Percentiles rank a stretch among this genome's conserved stretches.
These are phyloP conservation scores for Malassezia psittaci DNA, from an alignment of 1,284 basidiomycete species.

Conservation along the genomic window DNA sequence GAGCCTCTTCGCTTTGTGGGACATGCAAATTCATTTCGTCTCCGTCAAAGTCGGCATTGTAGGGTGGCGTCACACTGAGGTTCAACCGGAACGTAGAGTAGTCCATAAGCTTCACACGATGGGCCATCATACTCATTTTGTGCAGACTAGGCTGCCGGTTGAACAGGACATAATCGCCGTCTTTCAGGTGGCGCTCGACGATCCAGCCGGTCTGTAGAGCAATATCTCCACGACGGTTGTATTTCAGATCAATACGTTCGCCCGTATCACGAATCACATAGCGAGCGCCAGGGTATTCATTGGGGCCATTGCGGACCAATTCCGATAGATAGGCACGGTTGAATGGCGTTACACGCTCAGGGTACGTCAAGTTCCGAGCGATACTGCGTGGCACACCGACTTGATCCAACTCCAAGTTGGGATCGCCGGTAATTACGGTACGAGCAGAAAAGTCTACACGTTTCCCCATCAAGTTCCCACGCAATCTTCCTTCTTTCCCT, in stretches of 20 bases:
- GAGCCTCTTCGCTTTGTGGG: slow-evolving; percentile 97
- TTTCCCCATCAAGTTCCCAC: slow-evolving; percentile 98
- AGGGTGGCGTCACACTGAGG: slow-evolving; percentile 62
- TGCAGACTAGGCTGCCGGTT: slow-evolving; percentile 97
- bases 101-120: slow-evolving; percentile 92
- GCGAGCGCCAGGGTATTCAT: slow-evolving; percentile 86
- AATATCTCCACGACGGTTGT: slow-evolving; percentile 75
- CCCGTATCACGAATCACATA: slow-evolving; percentile 97
- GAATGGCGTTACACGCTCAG: slow-evolving; percentile 95
- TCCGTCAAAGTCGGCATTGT: slow-evolving; percentile 68
- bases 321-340: slow-evolving; percentile 91
- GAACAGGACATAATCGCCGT: slow-evolving; percentile 84
- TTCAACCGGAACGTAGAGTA: slow-evolving; percentile 98
- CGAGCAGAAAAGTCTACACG: slow-evolving; percentile 98
- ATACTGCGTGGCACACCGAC: slow-evolving; percentile 96
- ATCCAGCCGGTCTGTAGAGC: slow-evolving; percentile 98
- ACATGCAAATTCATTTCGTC: slow-evolving; percentile 98
- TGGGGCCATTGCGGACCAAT: slow-evolving; percentile 91
- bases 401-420: slow-evolving; percentile 89
- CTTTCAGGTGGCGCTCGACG: slow-evolving; percentile 91
- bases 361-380: slow-evolving; percentile 94
- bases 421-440: slow-evolving; percentile 98
- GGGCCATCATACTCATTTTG: slow-evolving; percentile 99
- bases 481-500: slow-evolving; percentile 94
- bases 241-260: slow-evolving; percentile 91